Conservation (phyloP, 2,329 filamentous ascomycete genomes). For the Davidsoniella eucalypti region DNA sequence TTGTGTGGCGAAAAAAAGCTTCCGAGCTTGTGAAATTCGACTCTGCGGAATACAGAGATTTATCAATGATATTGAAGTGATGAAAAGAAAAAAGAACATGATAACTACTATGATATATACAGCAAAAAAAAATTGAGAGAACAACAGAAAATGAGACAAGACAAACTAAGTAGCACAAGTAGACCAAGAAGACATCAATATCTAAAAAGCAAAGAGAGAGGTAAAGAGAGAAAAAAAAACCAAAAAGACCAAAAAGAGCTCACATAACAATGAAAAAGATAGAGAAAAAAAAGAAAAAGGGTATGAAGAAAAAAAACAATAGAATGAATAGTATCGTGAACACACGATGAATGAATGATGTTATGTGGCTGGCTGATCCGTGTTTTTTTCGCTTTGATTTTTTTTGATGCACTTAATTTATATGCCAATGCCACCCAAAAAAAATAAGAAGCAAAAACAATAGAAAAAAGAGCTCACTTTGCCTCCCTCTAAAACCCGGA, state of each 20-base stretch:
- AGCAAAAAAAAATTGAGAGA: not conserved
- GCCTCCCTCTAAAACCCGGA: no score
- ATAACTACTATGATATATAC: not conserved
- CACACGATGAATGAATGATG: no score
- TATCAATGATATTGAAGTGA: no score
- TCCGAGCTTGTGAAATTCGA: not conserved
- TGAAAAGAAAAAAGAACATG: not conserved
- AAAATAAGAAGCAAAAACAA: not conserved
- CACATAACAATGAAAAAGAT: no score
- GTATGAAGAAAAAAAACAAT: not conserved
- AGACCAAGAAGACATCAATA: conserved; percentile 3
- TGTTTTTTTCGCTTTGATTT: no score
- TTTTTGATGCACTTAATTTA: no score
- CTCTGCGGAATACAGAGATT: not conserved
- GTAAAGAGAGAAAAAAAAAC: conserved; percentile 1
- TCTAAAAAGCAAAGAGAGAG: not conserved
- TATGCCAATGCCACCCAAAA: not conserved
- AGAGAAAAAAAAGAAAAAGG: not conserved
- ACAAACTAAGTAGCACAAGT: not conserved
- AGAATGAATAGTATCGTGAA: no score
- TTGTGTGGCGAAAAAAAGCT: not conserved
- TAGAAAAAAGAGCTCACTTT: not conserved
- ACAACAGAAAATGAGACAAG: not conserved
- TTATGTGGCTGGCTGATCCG: no score
- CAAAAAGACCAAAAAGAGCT: not conserved